A percentile compares a stretch with the other conserved stretches of the same genome.
Conservation (phyloP, 1,284 basidiomycete genomes). For the Athelia sp. region DNA sequence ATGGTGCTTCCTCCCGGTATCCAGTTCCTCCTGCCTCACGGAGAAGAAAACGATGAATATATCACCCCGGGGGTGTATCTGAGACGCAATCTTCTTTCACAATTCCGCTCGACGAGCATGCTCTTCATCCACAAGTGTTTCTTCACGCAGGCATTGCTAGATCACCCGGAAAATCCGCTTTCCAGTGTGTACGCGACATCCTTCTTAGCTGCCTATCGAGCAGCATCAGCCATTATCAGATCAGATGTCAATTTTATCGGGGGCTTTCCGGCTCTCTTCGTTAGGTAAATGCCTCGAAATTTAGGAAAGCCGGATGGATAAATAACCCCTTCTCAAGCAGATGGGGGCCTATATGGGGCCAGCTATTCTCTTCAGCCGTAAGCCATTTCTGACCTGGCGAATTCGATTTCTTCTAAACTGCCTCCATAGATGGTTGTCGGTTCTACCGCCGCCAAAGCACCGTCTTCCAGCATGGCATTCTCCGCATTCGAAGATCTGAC, state of each 20-base stretch:
- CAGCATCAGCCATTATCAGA: slow-evolving; percentile 35
- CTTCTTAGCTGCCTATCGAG: slow-evolving; percentile 40
- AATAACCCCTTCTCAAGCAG: not conserved
- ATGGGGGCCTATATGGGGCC: not conserved
- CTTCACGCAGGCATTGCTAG: slow-evolving; percentile 42
- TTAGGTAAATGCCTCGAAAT: not conserved
- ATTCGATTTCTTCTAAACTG: too few relatives aligned
- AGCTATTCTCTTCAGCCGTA: not conserved
- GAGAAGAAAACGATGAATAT: too few relatives aligned
- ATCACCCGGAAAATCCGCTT: slow-evolving; percentile 31
- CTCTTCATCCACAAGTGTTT: slow-evolving; percentile 43
- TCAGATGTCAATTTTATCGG: slow-evolving; percentile 28
- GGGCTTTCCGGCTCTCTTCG: not conserved
- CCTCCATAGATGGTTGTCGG: slow-evolving; percentile 52
- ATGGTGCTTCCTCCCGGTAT: not conserved
- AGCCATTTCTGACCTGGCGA: not conserved
- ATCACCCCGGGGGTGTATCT: not conserved
- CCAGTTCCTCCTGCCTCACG: not conserved
- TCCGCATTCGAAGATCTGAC: slow-evolving; percentile 53
- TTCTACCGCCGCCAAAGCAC: slow-evolving; percentile 48
- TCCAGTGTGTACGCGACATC: slow-evolving; percentile 38
- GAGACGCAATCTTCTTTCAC: not conserved
- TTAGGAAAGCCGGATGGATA: not conserved
- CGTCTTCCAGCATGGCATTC: slow-evolving; percentile 54
- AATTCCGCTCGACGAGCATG: not conserved